Conservation (phyloP, 306 rosid species). For the Psophocarpus tetragonolobus region DNA sequence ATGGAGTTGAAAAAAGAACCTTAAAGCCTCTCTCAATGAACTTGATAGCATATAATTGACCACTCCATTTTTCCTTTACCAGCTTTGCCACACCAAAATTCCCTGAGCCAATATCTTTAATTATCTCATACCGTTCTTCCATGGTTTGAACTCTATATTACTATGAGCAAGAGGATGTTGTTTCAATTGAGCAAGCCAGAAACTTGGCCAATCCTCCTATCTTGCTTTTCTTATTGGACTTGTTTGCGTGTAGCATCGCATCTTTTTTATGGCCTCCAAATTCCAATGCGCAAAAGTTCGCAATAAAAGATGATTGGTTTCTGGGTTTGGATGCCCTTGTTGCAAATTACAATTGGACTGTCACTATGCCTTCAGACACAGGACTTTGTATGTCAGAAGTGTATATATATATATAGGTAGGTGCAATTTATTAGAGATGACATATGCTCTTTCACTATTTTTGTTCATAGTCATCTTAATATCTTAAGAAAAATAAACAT, state of each 20-base stretch:
- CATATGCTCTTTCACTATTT: not conserved
- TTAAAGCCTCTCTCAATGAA: conserved; percentile 88
- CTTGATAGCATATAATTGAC: conserved; percentile 85
- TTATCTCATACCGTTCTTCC: conserved; percentile 89
- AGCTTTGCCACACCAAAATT: conserved; percentile 95
- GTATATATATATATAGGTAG: not conserved
- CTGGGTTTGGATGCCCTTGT: conserved; percentile 21
- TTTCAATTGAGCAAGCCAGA: not conserved
- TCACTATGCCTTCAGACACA: conserved; percentile 28
- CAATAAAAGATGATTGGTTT: conserved; percentile 33
- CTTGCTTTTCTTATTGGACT: conserved; percentile 22
- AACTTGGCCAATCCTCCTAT: conserved; percentile 3
- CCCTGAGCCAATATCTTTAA: conserved; percentile 92
- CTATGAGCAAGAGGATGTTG: not conserved
- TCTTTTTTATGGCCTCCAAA: conserved; percentile 40
- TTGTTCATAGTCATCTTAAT: not conserved
- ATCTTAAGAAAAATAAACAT: not conserved
- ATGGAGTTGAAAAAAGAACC: conserved; percentile 41
- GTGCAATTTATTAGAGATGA: not conserved
- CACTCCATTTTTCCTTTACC: conserved; percentile 73
- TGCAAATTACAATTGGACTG: conserved; percentile 34
- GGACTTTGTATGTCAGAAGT: conserved; percentile 21
- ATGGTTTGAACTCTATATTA: conserved; percentile 33
- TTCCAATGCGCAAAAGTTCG: conserved; percentile 38
- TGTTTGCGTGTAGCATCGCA: conserved; percentile 46